Percentiles rank a stretch among this genome's conserved stretches.
Evolutionary conservation across 2,329 filamentous ascomycete genomes (phyloP).

Genomic region (Stagonosporopsis tanaceti): DNA sequence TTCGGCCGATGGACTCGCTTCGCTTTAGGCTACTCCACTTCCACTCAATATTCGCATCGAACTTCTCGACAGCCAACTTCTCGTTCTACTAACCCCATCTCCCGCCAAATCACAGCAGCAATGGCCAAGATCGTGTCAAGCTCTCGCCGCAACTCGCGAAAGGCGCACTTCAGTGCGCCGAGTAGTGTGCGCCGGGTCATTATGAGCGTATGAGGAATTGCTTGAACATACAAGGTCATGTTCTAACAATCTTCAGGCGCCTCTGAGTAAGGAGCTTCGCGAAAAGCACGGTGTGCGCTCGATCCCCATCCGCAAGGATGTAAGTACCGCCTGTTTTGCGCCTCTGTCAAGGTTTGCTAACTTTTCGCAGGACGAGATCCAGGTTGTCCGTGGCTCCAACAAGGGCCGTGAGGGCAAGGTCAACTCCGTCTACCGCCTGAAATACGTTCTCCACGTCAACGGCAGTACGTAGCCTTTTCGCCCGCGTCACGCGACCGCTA

Average conservation of each 20-base stretch:
- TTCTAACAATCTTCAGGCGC: constrained; percentile 49
- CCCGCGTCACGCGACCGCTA: constrained; percentile 6
- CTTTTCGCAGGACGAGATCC: constrained; percentile 73
- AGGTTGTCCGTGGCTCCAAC: constrained; percentile 89
- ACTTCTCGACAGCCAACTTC: constrained; percentile 22
- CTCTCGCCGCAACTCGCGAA: constrained; percentile 98
- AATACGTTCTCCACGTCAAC: constrained; percentile 97
- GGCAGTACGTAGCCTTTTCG: constrained; percentile 58
- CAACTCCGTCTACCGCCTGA: constrained; percentile 80
- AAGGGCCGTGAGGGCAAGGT: constrained; percentile 99
- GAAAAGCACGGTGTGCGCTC: constrained; percentile 95
- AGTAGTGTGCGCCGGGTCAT: constrained; percentile 93
- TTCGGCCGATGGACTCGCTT: constrained; percentile 13
- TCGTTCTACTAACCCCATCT: constrained; percentile 43
- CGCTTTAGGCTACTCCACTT: constrained; percentile 12
- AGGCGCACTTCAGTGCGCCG: constrained; percentile 95
- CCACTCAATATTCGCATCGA: constrained; percentile 19
- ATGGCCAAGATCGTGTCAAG: constrained; percentile 80
- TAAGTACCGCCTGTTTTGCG: constrained; percentile 47
- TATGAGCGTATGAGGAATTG: constrained; percentile 81
- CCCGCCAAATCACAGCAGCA: constrained; percentile 54
- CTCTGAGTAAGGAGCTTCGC: constrained; percentile 78
- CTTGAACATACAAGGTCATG: constrained; percentile 34
- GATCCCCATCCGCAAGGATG: constrained; percentile 95
- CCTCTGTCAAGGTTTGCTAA: constrained; percentile 36